A percentile compares a stretch with the other conserved stretches of the same genome.
Evolutionary conservation across 1,139 yeast genomes (phyloP).

Genomic region (Keqinozyma sinolaborantium): DNA sequence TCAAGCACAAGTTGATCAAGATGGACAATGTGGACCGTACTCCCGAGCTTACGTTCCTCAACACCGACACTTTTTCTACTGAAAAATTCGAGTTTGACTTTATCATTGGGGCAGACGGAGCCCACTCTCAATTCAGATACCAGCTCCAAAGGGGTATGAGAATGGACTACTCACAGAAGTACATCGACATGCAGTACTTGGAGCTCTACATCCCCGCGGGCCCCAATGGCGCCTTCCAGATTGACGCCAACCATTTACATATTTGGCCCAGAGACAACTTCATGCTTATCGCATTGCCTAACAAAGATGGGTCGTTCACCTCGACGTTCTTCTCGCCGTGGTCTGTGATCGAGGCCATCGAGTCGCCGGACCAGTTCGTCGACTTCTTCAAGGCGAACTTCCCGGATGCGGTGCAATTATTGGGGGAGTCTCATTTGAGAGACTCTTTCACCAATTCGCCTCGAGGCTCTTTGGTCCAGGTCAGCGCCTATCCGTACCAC

Average conservation of each 20-base stretch:
- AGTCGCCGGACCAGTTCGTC: constrained; percentile 39
- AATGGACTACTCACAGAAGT: constrained; percentile 72
- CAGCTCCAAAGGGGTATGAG: constrained; percentile 66
- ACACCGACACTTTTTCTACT: constrained; percentile 9
- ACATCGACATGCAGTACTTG: constrained; percentile 79
- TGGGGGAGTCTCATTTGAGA: constrained; percentile 56
- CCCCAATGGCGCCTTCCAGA: constrained; percentile 31
- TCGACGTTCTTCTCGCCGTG: constrained; percentile 88
- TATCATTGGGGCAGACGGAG: constrained; percentile 84
- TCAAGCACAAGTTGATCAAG: constrained; percentile 54
- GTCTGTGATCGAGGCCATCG: constrained; percentile 53
- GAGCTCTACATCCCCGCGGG: constrained; percentile 72
- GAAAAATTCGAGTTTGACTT: constrained; percentile 44
- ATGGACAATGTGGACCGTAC: constrained; percentile 19
- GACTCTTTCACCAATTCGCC: constrained; percentile 61
- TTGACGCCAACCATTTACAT: constrained; percentile 78
- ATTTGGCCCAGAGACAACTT: constrained; percentile 88
- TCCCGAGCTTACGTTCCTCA: constrained; percentile 23
- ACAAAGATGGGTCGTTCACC: constrained; percentile 82
- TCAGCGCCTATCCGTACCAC: constrained; percentile 67
- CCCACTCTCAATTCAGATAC: constrained; percentile 70
- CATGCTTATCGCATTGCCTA: constrained; percentile 90
- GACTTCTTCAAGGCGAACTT: constrained; percentile 60
- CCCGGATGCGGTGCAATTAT: constrained; percentile 68
- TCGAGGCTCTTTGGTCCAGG: constrained; percentile 71